These are phyloP conservation scores for Pythium biforme DNA, from an alignment of 352 stramenopile species.

Conservation along the genomic window DNA sequence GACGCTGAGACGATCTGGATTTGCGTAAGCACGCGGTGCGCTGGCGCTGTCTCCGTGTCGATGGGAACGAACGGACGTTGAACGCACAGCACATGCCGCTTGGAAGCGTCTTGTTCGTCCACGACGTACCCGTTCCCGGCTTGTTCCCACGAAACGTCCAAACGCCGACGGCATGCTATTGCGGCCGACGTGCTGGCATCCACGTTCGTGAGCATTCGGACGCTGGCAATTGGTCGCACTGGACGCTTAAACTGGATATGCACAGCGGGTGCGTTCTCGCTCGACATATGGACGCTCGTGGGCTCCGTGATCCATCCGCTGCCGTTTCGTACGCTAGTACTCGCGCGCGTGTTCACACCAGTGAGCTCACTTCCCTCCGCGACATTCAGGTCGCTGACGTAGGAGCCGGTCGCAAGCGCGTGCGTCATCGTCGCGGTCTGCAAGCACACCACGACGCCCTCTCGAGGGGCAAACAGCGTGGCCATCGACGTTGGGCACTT, in stretches of 20 bases:
- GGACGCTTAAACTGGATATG: conserved; percentile 23
- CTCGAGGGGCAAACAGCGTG: conserved; percentile 4
- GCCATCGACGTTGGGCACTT: conserved; percentile 15
- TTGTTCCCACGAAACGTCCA: conserved; percentile 19
- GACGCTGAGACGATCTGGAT: neutral
- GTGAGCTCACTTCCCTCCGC: neutral
- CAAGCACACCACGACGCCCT: conserved; percentile 13
- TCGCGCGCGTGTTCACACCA: too few relatives aligned
- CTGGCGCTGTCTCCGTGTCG: neutral
- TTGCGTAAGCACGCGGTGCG: neutral
- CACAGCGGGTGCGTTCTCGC: neutral
- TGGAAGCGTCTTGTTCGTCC: neutral
- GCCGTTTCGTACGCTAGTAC: too few relatives aligned
- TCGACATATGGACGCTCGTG: conserved; percentile 2
- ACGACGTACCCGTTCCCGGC: neutral
- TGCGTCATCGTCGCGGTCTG: neutral
- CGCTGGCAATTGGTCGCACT: conserved; percentile 11
- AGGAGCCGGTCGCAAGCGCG: conserved; percentile 21
- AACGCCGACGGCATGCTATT: neutral
- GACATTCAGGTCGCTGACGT: conserved; percentile 19
- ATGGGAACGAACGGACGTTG: neutral
- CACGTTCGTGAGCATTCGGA: conserved; percentile 3
- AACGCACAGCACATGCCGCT: conserved; percentile 4
- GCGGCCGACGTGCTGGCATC: neutral
- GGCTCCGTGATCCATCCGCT: conserved; percentile 4